phyloP scores from a whole-genome alignment of 331 rosid genomes.

The Acacia pycnantha region DNA sequence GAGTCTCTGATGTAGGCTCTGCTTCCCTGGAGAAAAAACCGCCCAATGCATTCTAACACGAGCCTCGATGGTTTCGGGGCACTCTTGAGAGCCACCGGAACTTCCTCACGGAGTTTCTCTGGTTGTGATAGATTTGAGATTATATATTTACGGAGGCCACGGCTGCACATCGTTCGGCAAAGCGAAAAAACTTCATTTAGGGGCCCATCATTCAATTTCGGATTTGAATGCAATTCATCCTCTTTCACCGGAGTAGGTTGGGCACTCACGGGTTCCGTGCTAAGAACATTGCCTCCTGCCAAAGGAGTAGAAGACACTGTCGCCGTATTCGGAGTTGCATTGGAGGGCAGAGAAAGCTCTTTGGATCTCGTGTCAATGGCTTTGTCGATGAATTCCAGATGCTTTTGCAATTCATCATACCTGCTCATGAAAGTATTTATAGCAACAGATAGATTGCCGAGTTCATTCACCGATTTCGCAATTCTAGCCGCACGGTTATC shows the following conservation, averaged over 20 bases:
- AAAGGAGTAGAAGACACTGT: not conserved
- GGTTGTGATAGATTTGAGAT: conserved; percentile 28
- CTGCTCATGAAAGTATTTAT: conserved; percentile 37
- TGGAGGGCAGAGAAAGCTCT: conserved; percentile 12
- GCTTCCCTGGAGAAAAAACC: conserved; percentile 60
- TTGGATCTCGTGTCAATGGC: conserved; percentile 32
- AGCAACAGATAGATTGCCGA: conserved; percentile 32
- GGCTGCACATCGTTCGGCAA: conserved; percentile 51
- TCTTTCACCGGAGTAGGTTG: not conserved
- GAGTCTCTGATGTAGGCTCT: conserved; percentile 45
- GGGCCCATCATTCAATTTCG: not conserved
- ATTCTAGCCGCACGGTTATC: conserved; percentile 13
- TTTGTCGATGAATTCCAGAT: conserved; percentile 42
- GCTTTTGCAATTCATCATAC: conserved; percentile 42
- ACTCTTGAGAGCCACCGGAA: conserved; percentile 46
- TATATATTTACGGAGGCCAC: conserved; percentile 51
- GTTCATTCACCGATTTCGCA: conserved; percentile 34
- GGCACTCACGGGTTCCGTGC: not conserved
- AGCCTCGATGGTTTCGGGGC: conserved; percentile 48
- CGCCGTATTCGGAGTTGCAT: not conserved
- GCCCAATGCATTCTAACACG: conserved; percentile 58
- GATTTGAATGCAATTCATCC: not conserved
- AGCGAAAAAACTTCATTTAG: conserved; percentile 33
- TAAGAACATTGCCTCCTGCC: conserved; percentile 1
- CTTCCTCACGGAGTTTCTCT: conserved; percentile 31